Evolutionary conservation across 2,329 filamentous ascomycete species (phyloP), one percentile per base, ranked within the genome.

Genomic region (Colletotrichum truncatum): DNA sequence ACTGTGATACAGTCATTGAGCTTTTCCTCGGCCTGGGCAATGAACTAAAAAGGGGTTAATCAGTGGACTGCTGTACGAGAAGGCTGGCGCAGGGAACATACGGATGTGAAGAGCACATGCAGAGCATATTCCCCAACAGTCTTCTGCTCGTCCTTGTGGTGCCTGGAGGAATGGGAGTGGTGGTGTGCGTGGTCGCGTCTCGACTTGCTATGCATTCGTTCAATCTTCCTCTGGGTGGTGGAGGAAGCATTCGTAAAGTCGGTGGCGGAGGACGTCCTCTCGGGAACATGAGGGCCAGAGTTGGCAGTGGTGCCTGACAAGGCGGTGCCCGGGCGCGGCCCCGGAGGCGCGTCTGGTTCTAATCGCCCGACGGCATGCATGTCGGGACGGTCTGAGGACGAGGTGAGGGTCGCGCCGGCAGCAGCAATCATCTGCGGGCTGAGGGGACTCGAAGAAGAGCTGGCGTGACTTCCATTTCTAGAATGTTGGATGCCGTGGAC

Each of bases 111-210:
- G 43, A 99, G 83, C 71, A 98, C 95, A 78, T 98, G 95, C 66
- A 99, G 83, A 18, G 96, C 96, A 86, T 97, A 98, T 82, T 99
- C 96, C 59, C 94, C 94, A n/a, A 98, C 94, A 0, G 94, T 98
- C 78, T 95, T 97, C 69, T 91, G 88, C 68, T 97, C 93, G 56
- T 91, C 88, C 70, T 87, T 87, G 71, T 87, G 81, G 71, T 89
- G 84, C 59, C 88, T 86, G 53, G 90, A 90, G 34, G 92, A 95
- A 73, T 93, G 90, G 14, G 92, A 93, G 70, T 90, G 91, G 73
- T 94, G 89, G 73, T 92, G 91, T 6, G 85, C 82, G 74, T 93
- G 90, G 67, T 94, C 91, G 72, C 91, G 87, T 69, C 91, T 89
- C 48, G 87, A 82, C 75, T 88, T 92, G 60, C 87, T 90, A 25